These are phyloP conservation scores for Buddleja alternifolia DNA, from an alignment of 257 asterid genomes.

Conservation along the genomic window DNA sequence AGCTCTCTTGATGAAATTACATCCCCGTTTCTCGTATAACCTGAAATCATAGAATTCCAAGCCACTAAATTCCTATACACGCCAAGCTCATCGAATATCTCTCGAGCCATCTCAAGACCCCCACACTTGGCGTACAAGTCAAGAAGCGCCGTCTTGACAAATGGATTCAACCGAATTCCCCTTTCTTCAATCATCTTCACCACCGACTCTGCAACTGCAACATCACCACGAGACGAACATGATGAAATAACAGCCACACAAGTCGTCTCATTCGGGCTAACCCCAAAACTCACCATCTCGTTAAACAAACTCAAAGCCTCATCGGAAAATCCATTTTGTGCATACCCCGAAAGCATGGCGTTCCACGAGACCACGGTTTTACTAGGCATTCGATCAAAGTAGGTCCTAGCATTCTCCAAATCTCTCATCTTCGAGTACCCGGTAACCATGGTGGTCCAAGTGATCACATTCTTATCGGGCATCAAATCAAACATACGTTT, in stretches of 20 bases:
- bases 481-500: conserved; percentile 52
- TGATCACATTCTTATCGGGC: conserved; percentile 60
- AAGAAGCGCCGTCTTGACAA: conserved; percentile 67
- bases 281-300: conserved; percentile 56
- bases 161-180: conserved; percentile 37
- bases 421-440: conserved; percentile 65
- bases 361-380: conserved; percentile 74
- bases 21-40: conserved; percentile 60
- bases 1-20: conserved; percentile 54
- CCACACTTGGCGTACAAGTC: conserved; percentile 80
- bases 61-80: conserved; percentile 48
- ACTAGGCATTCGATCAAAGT: conserved; percentile 64
- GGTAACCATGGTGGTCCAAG: conserved; percentile 80
- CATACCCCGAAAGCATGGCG: conserved; percentile 76
- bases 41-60: conserved; percentile 80
- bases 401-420: conserved; percentile 57
- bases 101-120: conserved; percentile 52
- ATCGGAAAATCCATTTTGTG: conserved; percentile 54
- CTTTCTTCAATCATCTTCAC: conserved; percentile 44
- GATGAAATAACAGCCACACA: conserved; percentile 67
- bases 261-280: conserved; percentile 61
- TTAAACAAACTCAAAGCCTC: conserved; percentile 56
- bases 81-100: conserved; percentile 59
- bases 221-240: conserved; percentile 58
- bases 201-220: conserved; percentile 45